Conservation (phyloP, 306 rosid genomes). For the Vachellia pachyceras region DNA sequence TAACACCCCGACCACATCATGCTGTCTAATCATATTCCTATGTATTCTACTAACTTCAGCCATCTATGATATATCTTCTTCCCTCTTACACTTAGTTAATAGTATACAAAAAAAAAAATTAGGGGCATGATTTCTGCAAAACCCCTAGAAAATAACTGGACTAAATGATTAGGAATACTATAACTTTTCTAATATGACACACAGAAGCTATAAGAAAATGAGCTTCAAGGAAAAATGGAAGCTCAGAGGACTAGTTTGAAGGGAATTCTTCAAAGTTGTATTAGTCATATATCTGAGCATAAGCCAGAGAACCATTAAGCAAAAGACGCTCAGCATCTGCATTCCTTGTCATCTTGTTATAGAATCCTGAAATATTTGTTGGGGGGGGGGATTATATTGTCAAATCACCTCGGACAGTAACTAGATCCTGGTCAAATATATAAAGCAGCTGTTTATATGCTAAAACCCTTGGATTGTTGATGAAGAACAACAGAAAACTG, state of each 20-base stretch:
- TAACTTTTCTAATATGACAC: slow-evolving; percentile 40
- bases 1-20: background rate
- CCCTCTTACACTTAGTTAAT: slow-evolving; percentile 3
- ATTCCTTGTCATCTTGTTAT: slow-evolving; percentile 51
- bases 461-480: background rate
- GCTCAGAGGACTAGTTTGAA: slow-evolving; percentile 22
- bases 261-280: slow-evolving; percentile 15
- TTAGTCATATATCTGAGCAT: slow-evolving; percentile 42
- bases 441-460: background rate
- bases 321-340: slow-evolving; percentile 71
- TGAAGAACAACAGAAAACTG: background rate
- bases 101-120: slow-evolving; percentile 47
- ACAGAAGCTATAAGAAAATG: slow-evolving; percentile 38
- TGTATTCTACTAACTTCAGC: slow-evolving; percentile 32
- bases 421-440: slow-evolving; percentile 27
- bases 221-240: slow-evolving; percentile 40
- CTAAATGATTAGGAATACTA: slow-evolving; percentile 1
- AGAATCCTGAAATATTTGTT: slow-evolving; percentile 57
- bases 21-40: too few species aligned
- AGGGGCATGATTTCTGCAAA: slow-evolving; percentile 32
- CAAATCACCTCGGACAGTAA: background rate
- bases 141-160: background rate
- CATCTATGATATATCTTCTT: slow-evolving; percentile 3
- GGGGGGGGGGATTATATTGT: slow-evolving; percentile 1
- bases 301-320: slow-evolving; percentile 65